Evolutionary conservation across 768 basidiomycete species (phyloP), one percentile per base, ranked within the genome.

Genomic region (Russula griseocarnosa): DNA sequence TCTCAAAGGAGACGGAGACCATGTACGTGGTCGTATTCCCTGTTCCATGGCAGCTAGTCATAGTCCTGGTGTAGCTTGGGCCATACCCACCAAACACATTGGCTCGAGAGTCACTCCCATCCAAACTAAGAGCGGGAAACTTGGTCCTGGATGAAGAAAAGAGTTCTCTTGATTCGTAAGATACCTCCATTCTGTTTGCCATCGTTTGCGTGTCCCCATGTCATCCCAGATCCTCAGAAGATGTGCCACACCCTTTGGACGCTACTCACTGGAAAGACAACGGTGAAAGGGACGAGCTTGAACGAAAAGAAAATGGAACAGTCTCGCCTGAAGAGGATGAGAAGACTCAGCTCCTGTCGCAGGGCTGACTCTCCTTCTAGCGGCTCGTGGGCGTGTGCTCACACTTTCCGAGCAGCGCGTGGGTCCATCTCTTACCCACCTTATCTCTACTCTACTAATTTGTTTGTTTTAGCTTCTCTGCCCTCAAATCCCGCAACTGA

Each of bases 61-160:
- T 34, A 7, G n/a, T 34, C n/a, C 47, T n/a, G 22, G 34, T 38
- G n/a, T 62, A 92, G 90, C 88, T 92, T 74, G 89, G 86, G 67
- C 87, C 89, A 65, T 91, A 88, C 77, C 86, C 89, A 68, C 88
- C 90, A 36, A 84, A 79, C 70, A 86, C 85, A 6, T 77, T 92
- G 67, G 86, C 88, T 32, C 81, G 83, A 70, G 88, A 86, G n/a
- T 85, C 87, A 14, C 77, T 90, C 56, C 88, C 88, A 34, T 82
- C 88, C 65, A 86, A 88, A 75, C 79, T 91, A 70, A 81, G 86
- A 77, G 86, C 88, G 47, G 80, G 80, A 70, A 86, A 90, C 77
- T 76, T 91, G 75, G 77, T 79, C 71, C 77, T 90, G 71, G 86
- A 87, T 66, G 86, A 87, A 66, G 82, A 85, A 34, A 63, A 55